A percentile compares a stretch with the other conserved stretches of the same genome.
Evolutionary conservation across 345 rosid genomes (phyloP).

Genomic region (Aquilaria sinensis): DNA sequence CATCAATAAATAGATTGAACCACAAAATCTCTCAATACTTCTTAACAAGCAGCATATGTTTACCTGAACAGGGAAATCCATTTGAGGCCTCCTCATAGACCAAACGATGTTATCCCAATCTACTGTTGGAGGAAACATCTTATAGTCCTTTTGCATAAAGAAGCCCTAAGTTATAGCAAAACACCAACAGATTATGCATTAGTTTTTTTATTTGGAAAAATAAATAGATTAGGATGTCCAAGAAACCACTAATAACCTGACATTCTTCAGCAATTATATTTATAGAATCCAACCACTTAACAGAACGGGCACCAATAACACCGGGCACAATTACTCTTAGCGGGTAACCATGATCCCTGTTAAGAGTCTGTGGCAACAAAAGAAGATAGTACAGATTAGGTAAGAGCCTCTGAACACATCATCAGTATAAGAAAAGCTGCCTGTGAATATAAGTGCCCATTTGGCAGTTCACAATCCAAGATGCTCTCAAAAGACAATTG

Average conservation of each 20-base stretch:
- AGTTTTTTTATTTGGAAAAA: slow-evolving; percentile 2
- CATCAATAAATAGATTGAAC: too few relatives aligned
- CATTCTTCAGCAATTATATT: slow-evolving; percentile 74
- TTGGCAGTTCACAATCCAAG: too few relatives aligned
- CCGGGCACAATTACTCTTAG: slow-evolving; percentile 90
- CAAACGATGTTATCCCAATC: slow-evolving; percentile 90
- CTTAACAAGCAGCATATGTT: slow-evolving; percentile 1
- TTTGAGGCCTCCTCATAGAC: slow-evolving; percentile 86
- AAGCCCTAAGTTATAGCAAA: slow-evolving; percentile 52
- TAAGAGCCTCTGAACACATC: neutral
- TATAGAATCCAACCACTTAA: slow-evolving; percentile 93
- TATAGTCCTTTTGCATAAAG: slow-evolving; percentile 97
- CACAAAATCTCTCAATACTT: too few relatives aligned
- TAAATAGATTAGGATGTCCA: neutral
- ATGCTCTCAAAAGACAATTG: too few relatives aligned
- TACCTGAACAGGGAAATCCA: slow-evolving; percentile 99
- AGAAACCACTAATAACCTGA: slow-evolving; percentile 43
- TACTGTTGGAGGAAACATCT: slow-evolving; percentile 97
- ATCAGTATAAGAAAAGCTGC: neutral
- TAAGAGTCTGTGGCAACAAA: slow-evolving; percentile 51
- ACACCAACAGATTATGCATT: slow-evolving; percentile 1
- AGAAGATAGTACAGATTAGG: slow-evolving; percentile 7
- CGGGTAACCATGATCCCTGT: slow-evolving; percentile 94
- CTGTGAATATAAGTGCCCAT: too few relatives aligned
- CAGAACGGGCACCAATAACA: slow-evolving; percentile 97